A percentile compares a stretch with the other conserved stretches of the same genome.
Conservation (phyloP, 257 asterid species). For the Gynochthodes officinalis region DNA sequence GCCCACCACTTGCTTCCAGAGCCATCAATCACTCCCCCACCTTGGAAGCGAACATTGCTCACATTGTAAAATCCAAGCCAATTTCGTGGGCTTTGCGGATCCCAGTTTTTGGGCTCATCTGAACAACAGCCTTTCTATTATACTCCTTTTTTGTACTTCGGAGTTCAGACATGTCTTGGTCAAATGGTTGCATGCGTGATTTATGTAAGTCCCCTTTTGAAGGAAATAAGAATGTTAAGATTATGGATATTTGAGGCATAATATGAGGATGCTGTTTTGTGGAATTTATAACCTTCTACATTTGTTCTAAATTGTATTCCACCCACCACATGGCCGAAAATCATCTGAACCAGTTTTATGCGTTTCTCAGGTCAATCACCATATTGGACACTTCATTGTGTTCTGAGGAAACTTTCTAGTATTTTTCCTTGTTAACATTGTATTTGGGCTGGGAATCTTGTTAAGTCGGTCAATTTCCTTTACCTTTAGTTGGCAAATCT, state of each 20-base stretch:
- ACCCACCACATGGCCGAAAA: neutral
- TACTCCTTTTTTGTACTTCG: neutral
- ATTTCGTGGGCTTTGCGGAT: conserved; percentile 50
- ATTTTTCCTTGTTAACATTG: neutral
- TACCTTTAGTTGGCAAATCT: neutral
- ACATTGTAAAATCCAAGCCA: conserved; percentile 83
- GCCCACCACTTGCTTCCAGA: conserved; percentile 99
- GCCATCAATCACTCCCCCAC: conserved; percentile 85
- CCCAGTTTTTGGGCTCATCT: conserved; percentile 75
- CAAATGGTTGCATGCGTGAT: neutral
- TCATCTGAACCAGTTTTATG: neutral
- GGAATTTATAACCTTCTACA: neutral
- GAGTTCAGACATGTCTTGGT: neutral
- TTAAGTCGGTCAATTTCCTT: neutral
- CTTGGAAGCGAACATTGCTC: conserved; percentile 62
- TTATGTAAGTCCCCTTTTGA: neutral
- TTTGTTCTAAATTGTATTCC: neutral
- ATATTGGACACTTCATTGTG: neutral
- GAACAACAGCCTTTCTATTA: conserved; percentile 11
- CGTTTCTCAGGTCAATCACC: neutral
- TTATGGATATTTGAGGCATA: neutral
- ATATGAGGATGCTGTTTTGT: neutral
- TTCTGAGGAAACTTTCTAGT: neutral
- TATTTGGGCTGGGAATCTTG: neutral
- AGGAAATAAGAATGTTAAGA: neutral